Evolutionary conservation across 345 rosid species (phyloP).

Genomic region (Lagerstroemia speciosa): DNA sequence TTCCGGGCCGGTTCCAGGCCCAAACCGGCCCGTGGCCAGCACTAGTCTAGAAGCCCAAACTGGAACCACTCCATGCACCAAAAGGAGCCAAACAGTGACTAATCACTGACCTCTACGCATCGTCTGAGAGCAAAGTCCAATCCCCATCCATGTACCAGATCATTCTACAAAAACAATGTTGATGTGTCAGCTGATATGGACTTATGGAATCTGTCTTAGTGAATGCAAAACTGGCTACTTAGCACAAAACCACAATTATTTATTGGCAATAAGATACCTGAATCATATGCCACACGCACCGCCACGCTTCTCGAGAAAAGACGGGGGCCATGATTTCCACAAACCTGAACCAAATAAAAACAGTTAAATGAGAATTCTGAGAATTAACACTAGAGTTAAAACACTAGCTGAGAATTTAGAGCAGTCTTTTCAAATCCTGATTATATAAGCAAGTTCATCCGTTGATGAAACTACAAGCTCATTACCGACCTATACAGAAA

Average conservation of each 20-base stretch:
- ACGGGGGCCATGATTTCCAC: constrained; percentile 99
- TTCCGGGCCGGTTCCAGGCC: too few species aligned
- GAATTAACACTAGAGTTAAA: background rate
- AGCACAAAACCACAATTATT: constrained; percentile 8
- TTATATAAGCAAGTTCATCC: background rate
- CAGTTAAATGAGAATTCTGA: background rate
- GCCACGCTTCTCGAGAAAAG: constrained; percentile 85
- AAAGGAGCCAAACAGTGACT: background rate
- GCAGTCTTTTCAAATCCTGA: background rate
- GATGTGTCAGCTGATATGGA: background rate
- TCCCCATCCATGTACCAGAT: constrained; percentile 99
- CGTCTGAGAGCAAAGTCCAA: constrained; percentile 91
- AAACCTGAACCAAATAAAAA: constrained; percentile 43
- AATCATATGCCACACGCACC: constrained; percentile 95
- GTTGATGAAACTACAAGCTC: background rate
- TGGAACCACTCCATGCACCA: background rate
- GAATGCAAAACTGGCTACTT: background rate
- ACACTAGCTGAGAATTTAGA: background rate
- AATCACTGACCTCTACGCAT: constrained; percentile 54
- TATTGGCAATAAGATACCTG: constrained; percentile 39
- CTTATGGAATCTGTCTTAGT: background rate
- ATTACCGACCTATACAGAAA: background rate
- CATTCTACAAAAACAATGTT: constrained; percentile 51
- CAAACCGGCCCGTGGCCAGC: too few species aligned
- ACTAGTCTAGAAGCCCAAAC: background rate